These are phyloP conservation scores for Nakaseomyces kungkrabaensis DNA, from an alignment of 1,139 yeast genomes.

Conservation along the genomic window DNA sequence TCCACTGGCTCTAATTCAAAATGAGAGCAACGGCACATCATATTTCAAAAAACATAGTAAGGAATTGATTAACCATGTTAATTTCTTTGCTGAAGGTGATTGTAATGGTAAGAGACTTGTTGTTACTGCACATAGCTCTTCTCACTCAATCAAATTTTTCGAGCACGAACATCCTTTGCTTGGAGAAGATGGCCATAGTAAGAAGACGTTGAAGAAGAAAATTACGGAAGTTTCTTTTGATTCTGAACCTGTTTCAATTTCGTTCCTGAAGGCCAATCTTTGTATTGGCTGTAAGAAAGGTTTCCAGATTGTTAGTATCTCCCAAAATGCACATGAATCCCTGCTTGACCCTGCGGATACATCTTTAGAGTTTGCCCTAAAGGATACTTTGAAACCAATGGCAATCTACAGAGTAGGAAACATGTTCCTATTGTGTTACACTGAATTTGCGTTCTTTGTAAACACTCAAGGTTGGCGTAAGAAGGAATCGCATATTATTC, in stretches of 20 bases:
- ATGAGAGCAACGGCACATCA: conserved; percentile 45
- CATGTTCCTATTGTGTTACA: conserved; percentile 77
- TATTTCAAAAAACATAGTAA: conserved; percentile 51
- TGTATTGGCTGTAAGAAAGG: conserved; percentile 97
- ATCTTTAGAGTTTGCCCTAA: conserved; percentile 68
- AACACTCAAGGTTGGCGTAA: conserved; percentile 96
- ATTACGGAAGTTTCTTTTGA: conserved; percentile 70
- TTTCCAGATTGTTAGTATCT: conserved; percentile 72
- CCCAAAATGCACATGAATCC: conserved; percentile 54
- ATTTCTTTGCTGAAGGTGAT: conserved; percentile 85
- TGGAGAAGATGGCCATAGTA: conserved; percentile 35
- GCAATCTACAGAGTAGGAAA: conserved; percentile 84
- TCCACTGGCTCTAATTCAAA: conserved; percentile 64
- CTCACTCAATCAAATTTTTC: conserved; percentile 72
- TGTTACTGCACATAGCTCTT: conserved; percentile 73
- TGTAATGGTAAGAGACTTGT: conserved; percentile 83
- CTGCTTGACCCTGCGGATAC: conserved; percentile 63
- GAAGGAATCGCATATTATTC: conserved; percentile 84
- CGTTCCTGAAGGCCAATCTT: conserved; percentile 76
- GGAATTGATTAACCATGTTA: conserved; percentile 73
- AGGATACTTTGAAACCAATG: conserved; percentile 65
- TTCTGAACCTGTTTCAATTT: conserved; percentile 85
- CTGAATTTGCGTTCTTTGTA: conserved; percentile 89
- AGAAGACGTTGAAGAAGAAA: conserved; percentile 59
- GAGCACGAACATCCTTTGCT: conserved; percentile 32